These are phyloP conservation scores for Aspergillus chevalieri DNA, from an alignment of 2,329 filamentous ascomycete genomes.

Conservation along the genomic window DNA sequence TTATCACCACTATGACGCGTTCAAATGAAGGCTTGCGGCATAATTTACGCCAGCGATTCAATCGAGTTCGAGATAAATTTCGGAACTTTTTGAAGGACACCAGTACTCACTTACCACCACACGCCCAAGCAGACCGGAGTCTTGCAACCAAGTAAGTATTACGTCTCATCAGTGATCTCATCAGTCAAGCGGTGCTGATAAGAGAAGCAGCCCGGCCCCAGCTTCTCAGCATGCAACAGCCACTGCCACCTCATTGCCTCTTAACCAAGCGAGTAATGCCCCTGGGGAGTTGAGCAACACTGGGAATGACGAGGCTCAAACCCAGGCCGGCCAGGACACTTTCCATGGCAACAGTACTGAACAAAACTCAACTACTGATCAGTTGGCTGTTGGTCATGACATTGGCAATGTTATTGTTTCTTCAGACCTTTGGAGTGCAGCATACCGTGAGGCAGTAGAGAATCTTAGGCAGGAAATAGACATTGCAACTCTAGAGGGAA, in stretches of 20 bases:
- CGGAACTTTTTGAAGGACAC: neutral
- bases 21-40: constrained; percentile 1
- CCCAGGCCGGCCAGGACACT: neutral
- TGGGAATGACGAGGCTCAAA: constrained; percentile 1
- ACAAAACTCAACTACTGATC: neutral
- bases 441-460: constrained; percentile 22
- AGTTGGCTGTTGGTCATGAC: neutral
- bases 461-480: constrained; percentile 19
- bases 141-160: constrained; percentile 4
- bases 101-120: neutral
- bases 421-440: constrained; percentile 22
- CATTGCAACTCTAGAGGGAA: constrained; percentile 18
- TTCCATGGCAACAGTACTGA: neutral
- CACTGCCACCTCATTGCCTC: constrained; percentile 1
- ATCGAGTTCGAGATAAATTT: constrained; percentile 1
- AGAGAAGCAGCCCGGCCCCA: neutral
- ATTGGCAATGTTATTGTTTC: constrained; percentile 2
- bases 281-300: neutral
- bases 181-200: constrained; percentile 1
- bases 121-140: neutral
- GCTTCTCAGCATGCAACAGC: neutral
- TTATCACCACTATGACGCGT: neutral
- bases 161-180: constrained; percentile 1
- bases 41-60: neutral
- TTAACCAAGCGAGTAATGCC: neutral